Evolutionary conservation across 345 rosid species (phyloP), one percentile per base, ranked within the genome.

Genomic region (Camelina hispida): DNA sequence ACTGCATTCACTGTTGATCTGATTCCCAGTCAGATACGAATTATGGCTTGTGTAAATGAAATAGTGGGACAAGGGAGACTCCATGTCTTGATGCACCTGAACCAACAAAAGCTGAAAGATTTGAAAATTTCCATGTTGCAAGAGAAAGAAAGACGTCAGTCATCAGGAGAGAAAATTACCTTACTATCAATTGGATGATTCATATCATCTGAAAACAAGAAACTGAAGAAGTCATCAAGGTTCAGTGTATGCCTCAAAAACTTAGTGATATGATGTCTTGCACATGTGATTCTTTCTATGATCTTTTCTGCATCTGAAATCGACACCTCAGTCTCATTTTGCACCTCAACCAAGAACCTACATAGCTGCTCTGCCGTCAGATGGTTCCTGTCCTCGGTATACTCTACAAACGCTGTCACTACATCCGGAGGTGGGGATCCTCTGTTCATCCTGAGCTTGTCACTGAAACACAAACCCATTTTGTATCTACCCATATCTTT

Each of bases 31-130:
- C 68, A 96, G 79, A 74, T 93, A 96, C 0, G 97, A 87, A 80
- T 96, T 96, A 69, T 96, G 99, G 43, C 98, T 94, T 2, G 97
- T 96, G 74, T 84, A 88, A 65, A 96, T 91, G 87, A 88, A 92
- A 67, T 96, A 93, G 63, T 90, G 88, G 0, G 97, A 91, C 83
- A 96, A 57, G 5, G 98, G 98, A 79, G 87, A 93, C 7, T 53
- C 81, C 98, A 96, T 96, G 57, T 89, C 94, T 56, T 93, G 94
- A 50, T 84, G 96, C 73, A 91, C 96, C 97, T 95, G 87, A 77
- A 54, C 55, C 17, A 73, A 47, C 47, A 79, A 32, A 62, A 68
- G 43, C 16, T 66, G 20, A 73, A 23, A 34, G 51, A 23, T 34
- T 43, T 15, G 42, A n/a, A 52, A 5, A 10, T 47, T 65, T 59